Conservation (phyloP, 768 basidiomycete genomes). For the Ramaria rubella region DNA sequence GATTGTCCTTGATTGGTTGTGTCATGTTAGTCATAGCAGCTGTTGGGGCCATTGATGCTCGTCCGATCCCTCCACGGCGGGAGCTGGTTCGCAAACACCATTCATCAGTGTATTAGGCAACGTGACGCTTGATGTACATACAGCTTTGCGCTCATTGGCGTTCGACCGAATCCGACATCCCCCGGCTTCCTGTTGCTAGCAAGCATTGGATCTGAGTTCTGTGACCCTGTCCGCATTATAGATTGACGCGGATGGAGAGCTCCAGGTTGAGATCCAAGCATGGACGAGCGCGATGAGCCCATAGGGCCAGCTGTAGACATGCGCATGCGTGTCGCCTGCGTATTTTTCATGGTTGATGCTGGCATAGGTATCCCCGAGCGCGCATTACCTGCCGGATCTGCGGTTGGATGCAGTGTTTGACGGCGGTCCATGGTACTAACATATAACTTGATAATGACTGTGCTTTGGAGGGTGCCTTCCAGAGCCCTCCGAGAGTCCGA, state of each 20-base stretch:
- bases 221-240: conserved; percentile 48
- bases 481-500: too few relatives aligned
- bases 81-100: conserved; percentile 37
- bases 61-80: conserved; percentile 64
- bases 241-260: conserved; percentile 63
- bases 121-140: conserved; percentile 12
- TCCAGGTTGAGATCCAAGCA: conserved; percentile 69
- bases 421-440: conserved; percentile 32
- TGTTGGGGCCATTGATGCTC: conserved; percentile 39
- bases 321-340: conserved; percentile 30
- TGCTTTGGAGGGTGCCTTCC: too few relatives aligned
- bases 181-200: conserved; percentile 60
- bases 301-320: conserved; percentile 10
- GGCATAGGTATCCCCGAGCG: conserved; percentile 69
- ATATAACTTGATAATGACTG: too few relatives aligned
- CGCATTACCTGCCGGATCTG: conserved; percentile 42
- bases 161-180: conserved; percentile 49
- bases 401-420: conserved; percentile 49
- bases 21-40: conserved; percentile 34
- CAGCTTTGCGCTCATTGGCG: conserved; percentile 64
- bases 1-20: conserved; percentile 61
- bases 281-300: conserved; percentile 50
- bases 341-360: conserved; percentile 65
- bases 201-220: conserved; percentile 60
- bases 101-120: neutral